These are phyloP conservation scores for Peronospora destructor DNA, from an alignment of 352 stramenopile genomes.

Conservation along the genomic window DNA sequence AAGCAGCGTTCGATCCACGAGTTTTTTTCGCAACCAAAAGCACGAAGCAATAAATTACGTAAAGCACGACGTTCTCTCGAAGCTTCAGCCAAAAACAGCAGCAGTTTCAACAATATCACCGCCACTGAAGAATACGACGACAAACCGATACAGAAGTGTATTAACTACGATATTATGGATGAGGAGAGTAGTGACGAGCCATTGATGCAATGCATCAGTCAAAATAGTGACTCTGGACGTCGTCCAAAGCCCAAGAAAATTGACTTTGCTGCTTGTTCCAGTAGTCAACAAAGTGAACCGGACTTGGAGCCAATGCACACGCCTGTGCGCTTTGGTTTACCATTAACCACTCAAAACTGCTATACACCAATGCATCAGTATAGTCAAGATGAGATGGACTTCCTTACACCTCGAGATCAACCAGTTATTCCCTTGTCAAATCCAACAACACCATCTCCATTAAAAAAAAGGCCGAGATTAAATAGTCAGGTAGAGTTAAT, in stretches of 20 bases:
- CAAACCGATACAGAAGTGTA: constrained; percentile 55
- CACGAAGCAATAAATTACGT: constrained; percentile 21
- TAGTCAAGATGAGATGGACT: constrained; percentile 83
- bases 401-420: constrained; percentile 77
- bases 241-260: constrained; percentile 60
- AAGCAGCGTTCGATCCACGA: constrained; percentile 84
- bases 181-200: constrained; percentile 49
- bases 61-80: constrained; percentile 34
- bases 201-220: constrained; percentile 21
- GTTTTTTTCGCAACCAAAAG: constrained; percentile 56
- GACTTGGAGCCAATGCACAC: constrained; percentile 46
- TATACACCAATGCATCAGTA: constrained; percentile 57
- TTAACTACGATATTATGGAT: constrained; percentile 62
- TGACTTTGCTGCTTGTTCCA: constrained; percentile 60
- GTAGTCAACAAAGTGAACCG: constrained; percentile 66
- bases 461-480: constrained; percentile 69
- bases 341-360: constrained; percentile 30
- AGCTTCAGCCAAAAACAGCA: constrained; percentile 27
- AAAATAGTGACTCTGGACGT: constrained; percentile 31
- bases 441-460: constrained; percentile 68
- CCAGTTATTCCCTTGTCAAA: constrained; percentile 77
- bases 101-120: constrained; percentile 11
- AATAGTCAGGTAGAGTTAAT: constrained; percentile 30
- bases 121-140: constrained; percentile 26
- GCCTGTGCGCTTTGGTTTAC: constrained; percentile 23